Evolutionary conservation across 1,139 yeast species (phyloP).

Genomic region (Protomyces arabidopsidicola): DNA sequence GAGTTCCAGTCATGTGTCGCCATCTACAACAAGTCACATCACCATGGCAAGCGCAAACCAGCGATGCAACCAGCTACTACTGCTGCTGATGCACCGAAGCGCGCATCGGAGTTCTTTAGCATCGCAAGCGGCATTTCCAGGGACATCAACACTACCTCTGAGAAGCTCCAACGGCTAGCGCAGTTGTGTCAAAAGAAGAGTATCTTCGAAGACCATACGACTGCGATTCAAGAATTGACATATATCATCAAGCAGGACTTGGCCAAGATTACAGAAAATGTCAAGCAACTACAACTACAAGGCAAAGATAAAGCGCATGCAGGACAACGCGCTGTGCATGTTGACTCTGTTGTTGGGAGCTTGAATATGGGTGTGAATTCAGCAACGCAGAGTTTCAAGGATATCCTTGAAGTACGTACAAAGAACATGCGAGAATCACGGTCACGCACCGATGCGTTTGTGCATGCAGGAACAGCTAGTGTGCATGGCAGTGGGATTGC

Average conservation of each 20-base stretch:
- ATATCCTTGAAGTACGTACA: conserved; percentile 81
- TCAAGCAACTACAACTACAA: conserved; percentile 60
- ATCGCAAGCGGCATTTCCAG: conserved; percentile 82
- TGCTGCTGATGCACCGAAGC: conserved; percentile 29
- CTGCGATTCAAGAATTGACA: conserved; percentile 87
- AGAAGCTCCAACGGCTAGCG: conserved; percentile 73
- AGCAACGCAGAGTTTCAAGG: conserved; percentile 86
- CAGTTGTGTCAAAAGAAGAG: conserved; percentile 80
- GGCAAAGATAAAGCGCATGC: conserved; percentile 45
- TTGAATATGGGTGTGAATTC: conserved; percentile 85
- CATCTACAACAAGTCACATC: conserved; percentile 40
- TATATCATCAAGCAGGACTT: conserved; percentile 91
- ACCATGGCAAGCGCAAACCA: conserved; percentile 44
- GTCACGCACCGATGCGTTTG: conserved; percentile 77
- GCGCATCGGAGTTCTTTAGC: conserved; percentile 56
- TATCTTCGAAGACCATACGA: conserved; percentile 89
- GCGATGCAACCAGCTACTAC: conserved; percentile 42
- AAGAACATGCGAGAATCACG: conserved; percentile 75
- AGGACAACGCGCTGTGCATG: conserved; percentile 61
- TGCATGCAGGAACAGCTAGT: conserved; percentile 36
- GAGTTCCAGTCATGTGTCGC: conserved; percentile 84
- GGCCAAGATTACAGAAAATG: conserved; percentile 71
- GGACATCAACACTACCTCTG: conserved; percentile 86
- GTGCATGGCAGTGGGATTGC: not conserved
- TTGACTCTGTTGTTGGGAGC: conserved; percentile 79